A percentile compares a stretch with the other conserved stretches of the same genome.
These are phyloP conservation scores for Heliamphora pulchella DNA, from an alignment of 179 eudicot genomes.

Conservation along the genomic window DNA sequence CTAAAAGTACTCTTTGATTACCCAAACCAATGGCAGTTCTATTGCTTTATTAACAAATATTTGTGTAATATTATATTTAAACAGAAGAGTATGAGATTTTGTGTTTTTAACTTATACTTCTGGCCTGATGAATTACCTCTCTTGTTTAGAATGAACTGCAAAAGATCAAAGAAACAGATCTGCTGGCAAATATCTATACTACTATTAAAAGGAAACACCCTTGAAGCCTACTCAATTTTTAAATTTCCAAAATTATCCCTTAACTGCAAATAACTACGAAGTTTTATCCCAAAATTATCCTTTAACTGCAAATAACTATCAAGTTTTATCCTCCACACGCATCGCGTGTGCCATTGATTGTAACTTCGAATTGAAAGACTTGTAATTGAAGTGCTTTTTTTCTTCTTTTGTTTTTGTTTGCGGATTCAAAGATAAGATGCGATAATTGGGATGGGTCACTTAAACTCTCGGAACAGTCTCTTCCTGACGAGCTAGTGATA, in stretches of 20 bases:
- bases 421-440: background rate
- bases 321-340: no score
- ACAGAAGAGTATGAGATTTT: background rate
- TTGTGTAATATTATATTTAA: no score
- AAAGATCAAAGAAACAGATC: background rate
- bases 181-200: no score
- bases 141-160: background rate
- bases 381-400: background rate
- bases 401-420: no score
- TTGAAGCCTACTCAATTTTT: no score
- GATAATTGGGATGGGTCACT: background rate
- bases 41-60: no score
- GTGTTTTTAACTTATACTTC: background rate
- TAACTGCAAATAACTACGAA: no score
- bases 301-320: no score
- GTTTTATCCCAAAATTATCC: no score
- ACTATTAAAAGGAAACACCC: no score
- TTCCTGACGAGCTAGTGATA: background rate
- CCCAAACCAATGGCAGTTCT: background rate
- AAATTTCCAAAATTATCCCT: no score
- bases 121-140: background rate
- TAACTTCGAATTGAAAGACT: background rate
- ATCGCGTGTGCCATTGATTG: background rate
- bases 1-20: background rate
- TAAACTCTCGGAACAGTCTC: background rate